Conservation (phyloP, 2,329 filamentous ascomycete species). For the Exophiala lecanii-corni region DNA sequence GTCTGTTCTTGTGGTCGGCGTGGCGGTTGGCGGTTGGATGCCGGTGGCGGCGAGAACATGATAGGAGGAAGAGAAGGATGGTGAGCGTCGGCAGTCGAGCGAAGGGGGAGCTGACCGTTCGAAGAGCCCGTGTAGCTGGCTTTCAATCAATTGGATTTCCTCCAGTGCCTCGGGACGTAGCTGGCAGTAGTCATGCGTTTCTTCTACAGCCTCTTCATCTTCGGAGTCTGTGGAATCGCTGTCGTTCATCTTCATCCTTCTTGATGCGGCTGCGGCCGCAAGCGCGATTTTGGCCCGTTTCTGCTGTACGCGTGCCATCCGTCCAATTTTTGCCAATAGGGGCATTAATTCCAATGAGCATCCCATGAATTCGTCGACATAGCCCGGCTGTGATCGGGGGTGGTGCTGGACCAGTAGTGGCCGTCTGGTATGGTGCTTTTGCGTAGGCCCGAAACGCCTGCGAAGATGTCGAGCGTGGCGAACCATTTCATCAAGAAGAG, state of each 20-base stretch:
- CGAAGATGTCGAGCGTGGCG: constrained; percentile 29
- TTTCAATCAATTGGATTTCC: constrained; percentile 1
- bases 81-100: not conserved
- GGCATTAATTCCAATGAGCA: constrained; percentile 30
- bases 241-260: constrained; percentile 1
- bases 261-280: not conserved
- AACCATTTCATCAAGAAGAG: constrained; percentile 31
- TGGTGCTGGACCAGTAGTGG: constrained; percentile 7
- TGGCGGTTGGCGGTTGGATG: constrained; percentile 39
- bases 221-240: not conserved
- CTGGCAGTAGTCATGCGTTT: not conserved
- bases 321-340: constrained; percentile 25
- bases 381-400: not conserved
- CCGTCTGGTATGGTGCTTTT: constrained; percentile 9
- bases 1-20: constrained; percentile 36
- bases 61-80: not conserved
- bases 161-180: not conserved
- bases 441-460: constrained; percentile 26
- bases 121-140: not conserved
- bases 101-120: not conserved
- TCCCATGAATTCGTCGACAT: constrained; percentile 31
- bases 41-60: constrained; percentile 42
- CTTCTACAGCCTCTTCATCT: constrained; percentile 1
- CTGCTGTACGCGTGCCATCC: constrained; percentile 16
- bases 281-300: constrained; percentile 1